Evolutionary conservation across 2,329 filamentous ascomycete genomes (phyloP).

Genomic region (Penicillium sp.): DNA sequence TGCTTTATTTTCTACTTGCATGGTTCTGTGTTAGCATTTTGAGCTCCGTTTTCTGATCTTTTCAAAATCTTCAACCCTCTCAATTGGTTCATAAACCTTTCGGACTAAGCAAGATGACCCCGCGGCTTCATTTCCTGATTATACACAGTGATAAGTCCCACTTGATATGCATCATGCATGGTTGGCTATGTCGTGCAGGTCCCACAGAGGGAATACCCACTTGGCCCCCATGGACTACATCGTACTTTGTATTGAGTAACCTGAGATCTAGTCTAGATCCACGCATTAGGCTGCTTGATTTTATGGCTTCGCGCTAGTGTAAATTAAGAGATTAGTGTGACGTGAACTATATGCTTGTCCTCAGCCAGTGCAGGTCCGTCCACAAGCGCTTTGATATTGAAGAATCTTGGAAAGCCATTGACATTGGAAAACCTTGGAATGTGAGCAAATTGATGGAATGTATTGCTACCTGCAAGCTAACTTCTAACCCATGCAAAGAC

Average conservation of each 20-base stretch:
- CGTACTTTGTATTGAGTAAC: background rate
- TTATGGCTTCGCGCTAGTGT: too few relatives aligned
- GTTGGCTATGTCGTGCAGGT: conserved; percentile 8
- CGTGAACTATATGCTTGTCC: too few relatives aligned
- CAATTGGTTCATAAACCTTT: background rate
- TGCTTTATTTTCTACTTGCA: conserved; percentile 16
- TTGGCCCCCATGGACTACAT: background rate
- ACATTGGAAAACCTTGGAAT: too few relatives aligned
- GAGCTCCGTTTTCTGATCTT: conserved; percentile 8
- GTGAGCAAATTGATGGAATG: conserved; percentile 4
- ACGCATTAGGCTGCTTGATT: too few relatives aligned
- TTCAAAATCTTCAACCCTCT: background rate
- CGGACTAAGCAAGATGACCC: background rate
- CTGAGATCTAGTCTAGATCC: background rate
- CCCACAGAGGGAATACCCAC: conserved; percentile 1
- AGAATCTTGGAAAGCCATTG: background rate
- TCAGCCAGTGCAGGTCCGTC: too few relatives aligned
- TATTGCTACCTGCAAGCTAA: conserved; percentile 14
- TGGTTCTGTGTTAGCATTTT: conserved; percentile 15
- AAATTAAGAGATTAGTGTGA: too few relatives aligned
- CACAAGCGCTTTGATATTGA: too few relatives aligned
- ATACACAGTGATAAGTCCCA: background rate
- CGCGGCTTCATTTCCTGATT: background rate
- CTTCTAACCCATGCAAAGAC: conserved; percentile 2
- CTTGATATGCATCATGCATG: conserved; percentile 4